phyloP scores from a whole-genome alignment of 148 eudicot species.

The Pouteria glomerata region DNA sequence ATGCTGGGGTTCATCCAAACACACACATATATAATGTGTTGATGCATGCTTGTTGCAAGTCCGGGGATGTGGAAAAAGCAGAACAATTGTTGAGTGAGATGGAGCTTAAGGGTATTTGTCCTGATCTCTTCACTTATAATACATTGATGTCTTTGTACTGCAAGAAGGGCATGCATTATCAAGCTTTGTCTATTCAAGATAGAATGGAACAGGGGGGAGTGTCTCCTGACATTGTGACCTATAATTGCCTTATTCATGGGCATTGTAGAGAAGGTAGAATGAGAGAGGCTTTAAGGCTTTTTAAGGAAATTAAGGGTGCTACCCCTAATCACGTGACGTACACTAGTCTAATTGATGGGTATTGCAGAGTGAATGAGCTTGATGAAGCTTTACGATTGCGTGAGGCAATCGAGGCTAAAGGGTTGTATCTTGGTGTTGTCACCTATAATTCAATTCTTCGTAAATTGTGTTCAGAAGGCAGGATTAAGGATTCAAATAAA shows the following conservation, averaged over 20 bases:
- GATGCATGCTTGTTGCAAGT: slow-evolving; percentile 80
- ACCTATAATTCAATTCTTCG: slow-evolving; percentile 77
- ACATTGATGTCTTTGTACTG: slow-evolving; percentile 78
- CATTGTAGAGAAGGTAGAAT: slow-evolving; percentile 77
- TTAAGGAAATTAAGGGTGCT: slow-evolving; percentile 56
- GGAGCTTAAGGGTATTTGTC: slow-evolving; percentile 53
- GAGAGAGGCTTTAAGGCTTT: slow-evolving; percentile 85
- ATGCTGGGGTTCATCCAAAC: slow-evolving; percentile 68
- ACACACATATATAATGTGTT: slow-evolving; percentile 70
- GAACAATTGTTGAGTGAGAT: slow-evolving; percentile 66
- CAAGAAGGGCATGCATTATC: slow-evolving; percentile 81
- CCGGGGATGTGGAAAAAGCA: slow-evolving; percentile 68
- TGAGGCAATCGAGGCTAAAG: slow-evolving; percentile 57
- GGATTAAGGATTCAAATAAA: slow-evolving; percentile 73
- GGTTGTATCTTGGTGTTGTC: slow-evolving; percentile 56
- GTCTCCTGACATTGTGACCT: slow-evolving; percentile 74
- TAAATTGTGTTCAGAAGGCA: slow-evolving; percentile 76
- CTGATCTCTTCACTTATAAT: slow-evolving; percentile 79
- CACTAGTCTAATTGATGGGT: slow-evolving; percentile 83
- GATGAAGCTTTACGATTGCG: slow-evolving; percentile 57
- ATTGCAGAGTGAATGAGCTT: slow-evolving; percentile 64
- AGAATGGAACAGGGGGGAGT: slow-evolving; percentile 69
- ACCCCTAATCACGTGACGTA: slow-evolving; percentile 74
- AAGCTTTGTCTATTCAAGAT: slow-evolving; percentile 71
- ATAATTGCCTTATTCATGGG: slow-evolving; percentile 69